Base-by-base conservation (phyloP, 2,329 filamentous ascomycete genomes). In the Colletotrichum filicis region DNA sequence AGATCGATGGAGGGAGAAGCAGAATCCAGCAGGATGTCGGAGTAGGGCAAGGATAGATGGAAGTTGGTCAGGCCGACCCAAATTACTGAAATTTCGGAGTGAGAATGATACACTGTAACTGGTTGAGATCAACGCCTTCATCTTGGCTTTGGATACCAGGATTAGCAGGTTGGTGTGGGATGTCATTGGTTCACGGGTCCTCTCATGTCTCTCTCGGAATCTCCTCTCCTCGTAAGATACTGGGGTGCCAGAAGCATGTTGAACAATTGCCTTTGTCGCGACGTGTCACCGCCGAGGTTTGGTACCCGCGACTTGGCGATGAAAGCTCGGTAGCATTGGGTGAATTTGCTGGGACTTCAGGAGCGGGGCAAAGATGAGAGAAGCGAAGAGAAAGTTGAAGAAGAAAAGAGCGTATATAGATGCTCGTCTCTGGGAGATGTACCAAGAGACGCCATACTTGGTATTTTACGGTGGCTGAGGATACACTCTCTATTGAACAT, bases 1-100 rank as follows among this genome's bases (percentile, higher is more conserved):
- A 32, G 49, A 56, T 30, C 19, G 16, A n/a, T 16, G 14, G 42
- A 49, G 26, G 28, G 5, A 30, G 6, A 32, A 69, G n/a, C 11
- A 35, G 12, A 30, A 26, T 30, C 19, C 6, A 46, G 14, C 14
- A 28, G 42, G 12, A 42, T n/a, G 63, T 22, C 26, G 6, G 58
- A 46, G 16, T 35, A 74, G 58, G 62, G n/a, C 28, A 71, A 42
- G 62, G 14, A 28, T 58, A 55, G 71, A 66, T 26, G 57, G 62
- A 16, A 53, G 63, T 53, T 35, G 74, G 28, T 56, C 63, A 60
- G 53, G 62, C 24, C 37, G 35, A 69, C 32, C 61, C 37, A 69
- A 42, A 66, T 35, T 19, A 55, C 52, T 58, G 65, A 55, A 62
- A 52, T 58, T 56, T 58, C n/a, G 42, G 49, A 37, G 49, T 35